phyloP scores from a whole-genome alignment of 495 filamentous ascomycete genomes.

The Neurospora sp. region DNA sequence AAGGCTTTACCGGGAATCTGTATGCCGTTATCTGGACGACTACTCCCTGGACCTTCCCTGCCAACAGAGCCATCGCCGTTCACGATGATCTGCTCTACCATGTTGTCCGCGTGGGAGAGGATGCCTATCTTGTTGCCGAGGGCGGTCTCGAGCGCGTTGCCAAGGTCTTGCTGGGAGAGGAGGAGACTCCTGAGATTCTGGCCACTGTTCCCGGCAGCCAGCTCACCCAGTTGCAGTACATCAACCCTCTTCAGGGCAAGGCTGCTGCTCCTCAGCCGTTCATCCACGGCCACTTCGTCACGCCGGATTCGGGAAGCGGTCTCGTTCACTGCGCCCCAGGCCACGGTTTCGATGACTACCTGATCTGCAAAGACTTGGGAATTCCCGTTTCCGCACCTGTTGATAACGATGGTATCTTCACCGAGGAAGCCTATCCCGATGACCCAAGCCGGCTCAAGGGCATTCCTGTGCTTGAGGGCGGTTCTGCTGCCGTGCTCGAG shows the following conservation, averaged over 20 bases:
- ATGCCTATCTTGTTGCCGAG: constrained; percentile 47
- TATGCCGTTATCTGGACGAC: constrained; percentile 92
- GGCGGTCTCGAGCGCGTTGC: constrained; percentile 45
- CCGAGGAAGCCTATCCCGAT: constrained; percentile 58
- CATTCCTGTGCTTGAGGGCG: constrained; percentile 40
- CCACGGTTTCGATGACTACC: constrained; percentile 94
- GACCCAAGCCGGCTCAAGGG: constrained; percentile 47
- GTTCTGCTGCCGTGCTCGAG: constrained; percentile 57
- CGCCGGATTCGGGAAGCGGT: constrained; percentile 76
- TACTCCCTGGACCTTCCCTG: constrained; percentile 93
- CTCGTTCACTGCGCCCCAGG: constrained; percentile 91
- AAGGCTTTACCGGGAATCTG: constrained; percentile 30
- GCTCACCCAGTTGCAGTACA: constrained; percentile 55
- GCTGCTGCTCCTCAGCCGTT: constrained; percentile 50
- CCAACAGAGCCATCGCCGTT: constrained; percentile 82
- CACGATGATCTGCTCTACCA: constrained; percentile 61
- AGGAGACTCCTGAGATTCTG: constrained; percentile 35
- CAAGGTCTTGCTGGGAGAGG: constrained; percentile 18
- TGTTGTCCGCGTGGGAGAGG: constrained; percentile 49
- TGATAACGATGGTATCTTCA: constrained; percentile 71
- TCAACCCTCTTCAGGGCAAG: constrained; percentile 49
- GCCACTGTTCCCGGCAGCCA: constrained; percentile 53
- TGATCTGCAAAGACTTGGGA: constrained; percentile 55
- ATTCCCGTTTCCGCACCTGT: constrained; percentile 72
- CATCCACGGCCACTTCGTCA: constrained; percentile 77